Evolutionary conservation across 371 early-diverging fungal species (phyloP), one percentile per base, ranked within the genome.

Genomic region (Thermomucor indicae-seudaticae): DNA sequence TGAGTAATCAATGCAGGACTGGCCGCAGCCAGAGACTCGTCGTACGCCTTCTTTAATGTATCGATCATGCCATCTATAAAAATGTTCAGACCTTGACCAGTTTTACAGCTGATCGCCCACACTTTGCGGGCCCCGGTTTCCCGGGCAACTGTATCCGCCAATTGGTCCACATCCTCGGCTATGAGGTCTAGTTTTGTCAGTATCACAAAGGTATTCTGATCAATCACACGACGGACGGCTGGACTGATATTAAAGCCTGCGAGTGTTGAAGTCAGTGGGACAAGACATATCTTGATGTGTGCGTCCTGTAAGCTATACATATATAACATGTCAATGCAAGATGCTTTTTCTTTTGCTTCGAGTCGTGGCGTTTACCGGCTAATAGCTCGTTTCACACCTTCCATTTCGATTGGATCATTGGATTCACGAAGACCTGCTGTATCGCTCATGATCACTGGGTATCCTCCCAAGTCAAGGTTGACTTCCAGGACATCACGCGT

Each of bases 401-500:
- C 86, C 50, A 72, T 68, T 59, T 91, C 92, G 28, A 92, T 77
- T 2, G 60, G 43, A 57, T 92, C 89, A 8, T 65, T 47, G 2
- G 86, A 71, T 16, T 70, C 64, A 29, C 89, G 70, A 40, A 92
- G 40, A 4, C 92, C 92, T 4, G 92, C 92, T 8, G 91, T 89
- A 52, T 92, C 91, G 5, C 85, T 73, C 12, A 92, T 58, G 7
- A 88, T 55, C 6, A 90, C 71, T 6, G 89, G 90, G 54, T 83
- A 89, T 11, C 90, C 91, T 14, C 82, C 90, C 35, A 91, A 60
- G 49, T 91, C 79, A 27, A 90, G 35, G 7, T 81, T 83, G 1
- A 81, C 80, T 51, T 90, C 90, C 1, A 92, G 79, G 0, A 91
- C 58, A 65, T 92, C 92, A 4, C 92, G 58, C 10, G 91, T 92